Evolutionary conservation across 257 asterid genomes (phyloP), one percentile per base, ranked within the genome.

Genomic region (Dorcoceras hygrometricum): DNA sequence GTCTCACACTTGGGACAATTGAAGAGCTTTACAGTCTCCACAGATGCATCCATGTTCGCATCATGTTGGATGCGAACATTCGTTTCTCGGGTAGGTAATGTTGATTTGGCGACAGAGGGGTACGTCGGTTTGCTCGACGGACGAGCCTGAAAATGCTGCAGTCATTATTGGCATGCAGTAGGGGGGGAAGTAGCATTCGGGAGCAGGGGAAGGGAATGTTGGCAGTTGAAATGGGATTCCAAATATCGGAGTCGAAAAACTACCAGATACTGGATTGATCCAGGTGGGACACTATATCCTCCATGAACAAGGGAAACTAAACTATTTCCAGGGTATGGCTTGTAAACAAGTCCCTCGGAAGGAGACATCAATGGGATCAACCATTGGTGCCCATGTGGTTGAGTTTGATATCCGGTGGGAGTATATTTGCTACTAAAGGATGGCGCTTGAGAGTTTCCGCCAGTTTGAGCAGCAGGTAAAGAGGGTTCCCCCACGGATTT

Each of bases 331-430:
- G 87, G 94, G 62, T 78, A 86, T 2, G 96, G 99, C 72, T 93
- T 93, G 75, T 88, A 93, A 6, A 93, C 87, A 2, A 93, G 81
- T 59, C 97, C 99, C 75, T 88, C 99, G 0, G 92, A 84, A 56
- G 96, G 96, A 62, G 99, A 84, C 92, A 93, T 88, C 66, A 93
- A 87, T 0, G 99, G 97, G n/a, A 93, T 70, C 81, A 93, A 63
- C 97, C 97, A 90, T 25, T 88, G 97, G 32, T 86, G 91, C 14
- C 87, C 95, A 29, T 78, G 85, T 6, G 83, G 79, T 16, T 43
- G 53, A 43, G 53, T 43, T 57, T 83, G 96, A 69, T 75, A 71
- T 67, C 60, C 70, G 51, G 72, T 43, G 51, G 20, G 20, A 4
- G 70, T 70, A 29, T 43, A 7, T 14, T 4, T 4, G 1, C 53